Conservation (phyloP, 805 yeast genomes). For the Teunomyces atbi region DNA sequence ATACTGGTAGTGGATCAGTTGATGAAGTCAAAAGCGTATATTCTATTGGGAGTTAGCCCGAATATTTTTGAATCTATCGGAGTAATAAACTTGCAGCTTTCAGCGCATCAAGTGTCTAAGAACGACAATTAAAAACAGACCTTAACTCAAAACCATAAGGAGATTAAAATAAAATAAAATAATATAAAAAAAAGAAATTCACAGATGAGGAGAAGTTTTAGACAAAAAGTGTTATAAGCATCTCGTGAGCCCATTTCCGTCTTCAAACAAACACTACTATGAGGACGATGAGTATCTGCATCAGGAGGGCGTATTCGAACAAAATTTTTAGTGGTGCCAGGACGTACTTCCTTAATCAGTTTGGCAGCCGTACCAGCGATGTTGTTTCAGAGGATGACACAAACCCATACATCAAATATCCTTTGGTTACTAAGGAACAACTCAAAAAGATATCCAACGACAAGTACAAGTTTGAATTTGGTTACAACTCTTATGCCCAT, state of each 20-base stretch:
- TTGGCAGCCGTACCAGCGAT: slow-evolving; percentile 7
- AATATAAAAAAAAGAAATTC: slow-evolving; percentile 2
- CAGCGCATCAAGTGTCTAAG: no score
- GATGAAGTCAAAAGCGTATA: no score
- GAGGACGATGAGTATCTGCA: neutral
- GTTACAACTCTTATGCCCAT: slow-evolving; percentile 47
- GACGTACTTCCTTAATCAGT: slow-evolving; percentile 19
- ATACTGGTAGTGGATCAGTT: no score
- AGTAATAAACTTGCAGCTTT: no score
- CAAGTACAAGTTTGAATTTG: slow-evolving; percentile 42
- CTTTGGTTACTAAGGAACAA: slow-evolving; percentile 39
- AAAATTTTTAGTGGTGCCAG: slow-evolving; percentile 21
- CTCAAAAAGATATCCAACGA: slow-evolving; percentile 36
- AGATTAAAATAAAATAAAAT: neutral
- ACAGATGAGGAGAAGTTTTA: neutral
- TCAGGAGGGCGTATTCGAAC: neutral
- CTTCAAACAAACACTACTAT: neutral
- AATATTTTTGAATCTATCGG: no score
- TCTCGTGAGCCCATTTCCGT: neutral
- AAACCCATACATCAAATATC: slow-evolving; percentile 41
- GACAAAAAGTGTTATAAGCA: slow-evolving; percentile 1
- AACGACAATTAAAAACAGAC: no score
- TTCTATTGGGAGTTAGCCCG: no score
- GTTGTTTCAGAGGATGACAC: slow-evolving; percentile 21
- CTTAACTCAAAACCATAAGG: neutral